Evolutionary conservation across 2,329 filamentous ascomycete species (phyloP).

Genomic region (Diaporthe ilicicola): DNA sequence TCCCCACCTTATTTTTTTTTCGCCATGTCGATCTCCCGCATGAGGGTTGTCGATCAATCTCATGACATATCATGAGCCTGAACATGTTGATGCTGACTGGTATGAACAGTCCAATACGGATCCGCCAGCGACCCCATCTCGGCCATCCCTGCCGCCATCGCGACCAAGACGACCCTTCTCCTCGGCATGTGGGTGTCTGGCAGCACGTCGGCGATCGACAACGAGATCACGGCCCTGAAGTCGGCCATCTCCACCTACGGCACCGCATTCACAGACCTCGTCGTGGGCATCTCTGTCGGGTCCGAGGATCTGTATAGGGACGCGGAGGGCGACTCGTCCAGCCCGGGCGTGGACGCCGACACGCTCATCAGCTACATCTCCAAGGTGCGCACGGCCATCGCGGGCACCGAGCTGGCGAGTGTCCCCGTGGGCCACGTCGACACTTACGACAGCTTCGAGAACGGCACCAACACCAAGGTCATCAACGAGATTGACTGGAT

Average conservation of each 20-base stretch:
- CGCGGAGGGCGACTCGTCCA: conserved; percentile 61
- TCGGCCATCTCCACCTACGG: conserved; percentile 60
- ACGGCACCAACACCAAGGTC: conserved; percentile 66
- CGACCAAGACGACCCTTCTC: conserved; percentile 65
- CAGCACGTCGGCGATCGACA: conserved; percentile 63
- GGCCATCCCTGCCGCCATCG: conserved; percentile 77
- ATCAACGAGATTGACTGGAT: conserved; percentile 71
- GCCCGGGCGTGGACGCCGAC: conserved; percentile 67
- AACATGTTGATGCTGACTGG: not conserved
- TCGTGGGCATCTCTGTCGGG: conserved; percentile 72
- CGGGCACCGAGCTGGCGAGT: conserved; percentile 46
- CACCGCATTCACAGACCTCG: conserved; percentile 63
- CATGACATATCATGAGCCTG: not conserved
- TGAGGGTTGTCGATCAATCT: not conserved
- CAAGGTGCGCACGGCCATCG: conserved; percentile 54
- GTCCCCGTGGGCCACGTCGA: conserved; percentile 72
- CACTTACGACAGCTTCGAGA: conserved; percentile 71
- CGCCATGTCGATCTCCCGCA: conserved; percentile 11
- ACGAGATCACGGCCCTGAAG: conserved; percentile 68
- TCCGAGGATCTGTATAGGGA: conserved; percentile 74
- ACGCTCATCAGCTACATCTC: conserved; percentile 72
- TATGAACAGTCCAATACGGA: conserved; percentile 61
- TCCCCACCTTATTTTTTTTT: not conserved
- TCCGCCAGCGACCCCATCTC: conserved; percentile 78
- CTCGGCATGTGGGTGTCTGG: conserved; percentile 72